A percentile compares a stretch with the other conserved stretches of the same genome.
Evolutionary conservation across 2,329 filamentous ascomycete species (phyloP).

Genomic region (Rhynchosporium agropyri): DNA sequence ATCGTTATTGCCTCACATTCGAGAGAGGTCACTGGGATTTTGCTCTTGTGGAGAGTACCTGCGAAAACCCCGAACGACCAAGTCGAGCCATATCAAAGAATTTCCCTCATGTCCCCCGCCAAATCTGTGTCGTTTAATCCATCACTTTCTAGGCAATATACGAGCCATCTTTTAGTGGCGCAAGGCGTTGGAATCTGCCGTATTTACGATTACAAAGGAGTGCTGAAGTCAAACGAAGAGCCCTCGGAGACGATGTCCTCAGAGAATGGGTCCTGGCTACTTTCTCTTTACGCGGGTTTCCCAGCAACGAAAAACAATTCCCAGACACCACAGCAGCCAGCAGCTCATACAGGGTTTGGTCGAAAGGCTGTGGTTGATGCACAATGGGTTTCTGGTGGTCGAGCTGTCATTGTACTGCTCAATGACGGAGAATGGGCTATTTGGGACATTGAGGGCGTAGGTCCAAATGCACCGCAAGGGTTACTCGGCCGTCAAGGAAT

Average conservation of each 20-base stretch:
- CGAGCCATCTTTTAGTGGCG: constrained; percentile 60
- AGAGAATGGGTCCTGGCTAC: constrained; percentile 64
- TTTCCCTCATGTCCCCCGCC: constrained; percentile 59
- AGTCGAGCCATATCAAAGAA: constrained; percentile 60
- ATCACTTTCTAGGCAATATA: constrained; percentile 45
- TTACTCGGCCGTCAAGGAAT: constrained; percentile 45
- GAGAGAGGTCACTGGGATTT: constrained; percentile 58
- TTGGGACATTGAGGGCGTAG: constrained; percentile 65
- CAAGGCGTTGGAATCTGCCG: constrained; percentile 59
- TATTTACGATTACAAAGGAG: constrained; percentile 62
- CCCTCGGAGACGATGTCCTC: constrained; percentile 47
- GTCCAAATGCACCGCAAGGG: constrained; percentile 52
- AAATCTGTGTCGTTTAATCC: constrained; percentile 63
- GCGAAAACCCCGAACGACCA: constrained; percentile 42
- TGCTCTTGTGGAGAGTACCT: constrained; percentile 61
- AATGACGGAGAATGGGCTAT: constrained; percentile 69
- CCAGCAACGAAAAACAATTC: constrained; percentile 32
- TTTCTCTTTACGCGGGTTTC: constrained; percentile 57
- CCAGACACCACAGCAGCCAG: constrained; percentile 50
- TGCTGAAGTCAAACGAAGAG: constrained; percentile 55
- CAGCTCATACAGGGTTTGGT: constrained; percentile 49
- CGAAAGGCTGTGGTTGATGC: constrained; percentile 65
- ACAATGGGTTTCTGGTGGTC: constrained; percentile 62
- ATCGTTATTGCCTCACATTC: constrained; percentile 64
- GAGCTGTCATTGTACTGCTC: constrained; percentile 60